Conservation (phyloP, 2,329 filamentous ascomycete genomes). For the Hypoxylon sp. region DNA sequence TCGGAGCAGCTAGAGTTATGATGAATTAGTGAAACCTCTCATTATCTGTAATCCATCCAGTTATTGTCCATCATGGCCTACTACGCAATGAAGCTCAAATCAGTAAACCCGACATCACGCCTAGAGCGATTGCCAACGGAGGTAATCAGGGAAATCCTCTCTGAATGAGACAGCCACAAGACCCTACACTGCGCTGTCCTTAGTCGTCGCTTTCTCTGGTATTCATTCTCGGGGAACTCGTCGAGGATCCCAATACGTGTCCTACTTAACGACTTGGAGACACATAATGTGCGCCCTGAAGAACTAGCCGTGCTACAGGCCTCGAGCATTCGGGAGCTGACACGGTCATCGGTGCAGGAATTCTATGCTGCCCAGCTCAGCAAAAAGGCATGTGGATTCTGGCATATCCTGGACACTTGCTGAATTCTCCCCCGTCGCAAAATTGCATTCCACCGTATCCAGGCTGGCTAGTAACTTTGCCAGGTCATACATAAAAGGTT, state of each 20-base stretch:
- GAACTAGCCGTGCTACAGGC: background rate
- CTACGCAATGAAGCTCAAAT: background rate
- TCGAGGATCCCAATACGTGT: background rate
- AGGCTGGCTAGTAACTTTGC: background rate
- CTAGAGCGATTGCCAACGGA: constrained; percentile 3
- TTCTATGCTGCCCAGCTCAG: background rate
- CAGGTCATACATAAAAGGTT: no score
- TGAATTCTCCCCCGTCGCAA: background rate
- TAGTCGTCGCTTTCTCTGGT: background rate
- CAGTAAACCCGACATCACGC: background rate
- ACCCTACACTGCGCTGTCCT: background rate
- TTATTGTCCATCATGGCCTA: background rate
- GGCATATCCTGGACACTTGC: background rate
- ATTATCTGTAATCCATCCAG: background rate
- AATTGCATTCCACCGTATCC: background rate
- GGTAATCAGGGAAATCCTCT: background rate
- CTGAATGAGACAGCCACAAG: background rate
- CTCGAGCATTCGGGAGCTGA: background rate
- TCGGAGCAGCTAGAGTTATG: background rate
- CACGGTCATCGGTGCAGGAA: background rate
- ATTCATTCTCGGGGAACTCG: background rate
- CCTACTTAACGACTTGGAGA: background rate
- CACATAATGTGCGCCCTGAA: background rate
- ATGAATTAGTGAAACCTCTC: background rate
- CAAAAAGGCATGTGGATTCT: background rate